phyloP scores from a whole-genome alignment of 1,284 basidiomycete species.

The Microbotryum lychnidis-dioicae region DNA sequence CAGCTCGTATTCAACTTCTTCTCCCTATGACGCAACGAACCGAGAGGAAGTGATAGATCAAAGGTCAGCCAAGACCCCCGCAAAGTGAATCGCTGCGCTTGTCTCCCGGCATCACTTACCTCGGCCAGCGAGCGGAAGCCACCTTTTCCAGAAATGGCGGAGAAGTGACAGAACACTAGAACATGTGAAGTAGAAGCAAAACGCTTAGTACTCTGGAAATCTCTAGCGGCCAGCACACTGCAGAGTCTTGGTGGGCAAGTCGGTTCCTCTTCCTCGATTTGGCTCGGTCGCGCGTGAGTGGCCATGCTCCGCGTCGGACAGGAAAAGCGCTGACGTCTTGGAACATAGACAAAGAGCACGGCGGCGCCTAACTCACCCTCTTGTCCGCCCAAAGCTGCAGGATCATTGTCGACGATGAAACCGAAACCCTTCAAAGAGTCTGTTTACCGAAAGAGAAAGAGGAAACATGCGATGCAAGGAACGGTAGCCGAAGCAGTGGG shows the following conservation, averaged over 20 bases:
- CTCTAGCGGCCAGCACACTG: neutral
- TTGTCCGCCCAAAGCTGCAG: conserved; percentile 34
- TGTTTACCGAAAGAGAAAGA: neutral
- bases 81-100: neutral
- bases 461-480: too few relatives aligned
- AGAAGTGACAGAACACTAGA: conserved; percentile 36
- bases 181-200: neutral
- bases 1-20: conserved; percentile 35
- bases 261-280: neutral
- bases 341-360: neutral
- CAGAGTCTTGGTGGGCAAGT: neutral
- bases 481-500: neutral
- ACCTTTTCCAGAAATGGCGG: conserved; percentile 33
- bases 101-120: conserved; percentile 12
- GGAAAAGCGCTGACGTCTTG: neutral
- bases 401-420: conserved; percentile 34
- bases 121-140: conserved; percentile 35
- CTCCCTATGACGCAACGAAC: conserved; percentile 16
- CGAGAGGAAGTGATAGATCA: neutral
- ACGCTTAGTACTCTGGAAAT: neutral
- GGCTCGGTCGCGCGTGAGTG: neutral
- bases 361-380: conserved; percentile 24
- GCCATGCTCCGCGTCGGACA: neutral
- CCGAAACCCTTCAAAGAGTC: conserved; percentile 34
- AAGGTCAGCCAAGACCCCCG: neutral